These are phyloP conservation scores for Pisolithus tinctorius DNA, from an alignment of 768 basidiomycete species.

Conservation along the genomic window DNA sequence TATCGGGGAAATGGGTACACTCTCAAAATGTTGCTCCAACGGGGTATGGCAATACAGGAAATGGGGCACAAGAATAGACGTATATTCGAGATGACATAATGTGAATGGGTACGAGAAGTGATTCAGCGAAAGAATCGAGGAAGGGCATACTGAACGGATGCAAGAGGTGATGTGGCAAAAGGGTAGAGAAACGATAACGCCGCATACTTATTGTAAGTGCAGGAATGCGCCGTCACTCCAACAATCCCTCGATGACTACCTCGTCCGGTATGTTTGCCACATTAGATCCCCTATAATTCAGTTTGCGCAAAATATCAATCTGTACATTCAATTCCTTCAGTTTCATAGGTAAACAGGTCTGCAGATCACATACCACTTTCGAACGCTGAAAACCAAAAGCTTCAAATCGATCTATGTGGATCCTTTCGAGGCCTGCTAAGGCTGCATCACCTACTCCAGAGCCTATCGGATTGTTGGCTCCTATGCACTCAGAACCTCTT, in stretches of 20 bases:
- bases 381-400: slow-evolving; percentile 71
- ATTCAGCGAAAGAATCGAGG: too few relatives aligned
- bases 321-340: slow-evolving; percentile 20
- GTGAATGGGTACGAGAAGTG: too few relatives aligned
- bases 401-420: slow-evolving; percentile 81
- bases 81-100: too few relatives aligned
- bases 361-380: slow-evolving; percentile 67
- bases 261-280: slow-evolving; percentile 77
- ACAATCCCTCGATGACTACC: slow-evolving; percentile 77
- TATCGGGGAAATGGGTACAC: too few relatives aligned
- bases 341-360: neutral
- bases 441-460: slow-evolving; percentile 42
- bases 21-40: too few relatives aligned
- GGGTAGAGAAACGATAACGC: too few relatives aligned
- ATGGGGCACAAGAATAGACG: too few relatives aligned
- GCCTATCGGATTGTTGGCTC: slow-evolving; percentile 25
- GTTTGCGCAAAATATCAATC: slow-evolving; percentile 79
- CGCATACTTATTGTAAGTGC: too few relatives aligned
- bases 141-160: too few relatives aligned
- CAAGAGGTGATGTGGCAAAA: too few relatives aligned
- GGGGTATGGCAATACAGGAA: too few relatives aligned
- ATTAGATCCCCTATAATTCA: slow-evolving; percentile 85
- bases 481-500: slow-evolving; percentile 54
- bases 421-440: slow-evolving; percentile 74
- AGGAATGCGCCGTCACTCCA: slow-evolving; percentile 40